These are phyloP conservation scores for Neurospora sp. DNA, from an alignment of 2,329 filamentous ascomycete genomes.

Conservation along the genomic window DNA sequence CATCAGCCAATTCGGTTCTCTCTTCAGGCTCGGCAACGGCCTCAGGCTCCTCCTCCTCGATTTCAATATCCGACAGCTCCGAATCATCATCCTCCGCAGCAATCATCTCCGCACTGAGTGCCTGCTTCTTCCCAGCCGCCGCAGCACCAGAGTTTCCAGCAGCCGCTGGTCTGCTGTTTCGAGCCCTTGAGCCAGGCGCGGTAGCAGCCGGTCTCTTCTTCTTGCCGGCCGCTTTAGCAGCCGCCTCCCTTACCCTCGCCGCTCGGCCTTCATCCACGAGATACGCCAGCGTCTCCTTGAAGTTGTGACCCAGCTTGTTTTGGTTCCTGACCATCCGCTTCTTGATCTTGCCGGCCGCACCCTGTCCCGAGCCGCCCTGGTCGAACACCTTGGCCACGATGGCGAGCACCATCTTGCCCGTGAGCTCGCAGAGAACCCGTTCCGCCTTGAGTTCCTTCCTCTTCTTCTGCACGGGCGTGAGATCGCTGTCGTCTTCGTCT, in stretches of 20 bases:
- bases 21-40: neutral
- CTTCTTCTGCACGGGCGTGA: constrained; percentile 48
- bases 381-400: constrained; percentile 70
- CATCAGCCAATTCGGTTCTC: neutral
- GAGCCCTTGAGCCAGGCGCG: constrained; percentile 4
- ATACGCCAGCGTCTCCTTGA: constrained; percentile 72
- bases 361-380: constrained; percentile 34
- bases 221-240: constrained; percentile 23
- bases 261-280: constrained; percentile 60
- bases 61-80: constrained; percentile 13
- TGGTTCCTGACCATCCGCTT: constrained; percentile 71
- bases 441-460: constrained; percentile 67
- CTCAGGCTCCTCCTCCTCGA: constrained; percentile 11
- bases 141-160: constrained; percentile 21
- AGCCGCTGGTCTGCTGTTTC: constrained; percentile 22
- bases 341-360: constrained; percentile 51
- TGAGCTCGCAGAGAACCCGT: constrained; percentile 75
- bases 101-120: constrained; percentile 35
- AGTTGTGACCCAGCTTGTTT: constrained; percentile 71
- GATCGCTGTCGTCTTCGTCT: constrained; percentile 40
- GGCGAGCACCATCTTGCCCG: constrained; percentile 74
- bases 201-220: constrained; percentile 30
- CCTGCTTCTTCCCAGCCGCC: constrained; percentile 25
- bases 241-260: constrained; percentile 25
- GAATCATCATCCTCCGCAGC: constrained; percentile 31